Evolutionary conservation across 2,329 filamentous ascomycete species (phyloP).

Genomic region (Aureobasidium sp.): DNA sequence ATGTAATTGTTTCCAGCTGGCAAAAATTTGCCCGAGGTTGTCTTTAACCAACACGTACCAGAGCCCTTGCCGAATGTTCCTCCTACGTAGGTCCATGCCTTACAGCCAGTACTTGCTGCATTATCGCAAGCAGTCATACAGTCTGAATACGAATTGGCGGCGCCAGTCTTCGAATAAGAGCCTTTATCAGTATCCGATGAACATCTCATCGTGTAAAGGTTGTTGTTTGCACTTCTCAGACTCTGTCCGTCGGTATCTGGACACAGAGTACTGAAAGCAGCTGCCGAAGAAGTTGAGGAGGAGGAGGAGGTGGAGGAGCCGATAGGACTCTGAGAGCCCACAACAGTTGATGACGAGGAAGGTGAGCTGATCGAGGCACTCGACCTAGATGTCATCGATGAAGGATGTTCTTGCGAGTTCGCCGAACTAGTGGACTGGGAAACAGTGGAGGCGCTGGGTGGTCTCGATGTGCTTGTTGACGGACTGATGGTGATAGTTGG

Average conservation of each 20-base stretch:
- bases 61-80: neutral
- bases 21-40: neutral
- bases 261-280: constrained; percentile 17
- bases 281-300: neutral
- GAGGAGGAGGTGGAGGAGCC: neutral
- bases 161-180: constrained; percentile 1
- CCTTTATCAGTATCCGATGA: constrained; percentile 10
- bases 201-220: constrained; percentile 13
- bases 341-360: neutral
- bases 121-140: constrained; percentile 15
- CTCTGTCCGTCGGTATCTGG: constrained; percentile 16
- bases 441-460: neutral
- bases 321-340: neutral
- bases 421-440: neutral
- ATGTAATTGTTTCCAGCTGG: constrained; percentile 13
- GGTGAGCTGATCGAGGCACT: neutral
- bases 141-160: constrained; percentile 13
- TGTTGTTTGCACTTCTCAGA: neutral
- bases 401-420: neutral
- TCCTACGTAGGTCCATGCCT: constrained; percentile 18
- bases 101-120: constrained; percentile 1
- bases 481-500: constrained; percentile 23
- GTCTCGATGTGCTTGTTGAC: neutral
- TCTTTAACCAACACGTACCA: constrained; percentile 15
- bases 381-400: neutral